Base-by-base conservation (phyloP, 768 basidiomycete genomes). In the Tulasnella sp. region DNA sequence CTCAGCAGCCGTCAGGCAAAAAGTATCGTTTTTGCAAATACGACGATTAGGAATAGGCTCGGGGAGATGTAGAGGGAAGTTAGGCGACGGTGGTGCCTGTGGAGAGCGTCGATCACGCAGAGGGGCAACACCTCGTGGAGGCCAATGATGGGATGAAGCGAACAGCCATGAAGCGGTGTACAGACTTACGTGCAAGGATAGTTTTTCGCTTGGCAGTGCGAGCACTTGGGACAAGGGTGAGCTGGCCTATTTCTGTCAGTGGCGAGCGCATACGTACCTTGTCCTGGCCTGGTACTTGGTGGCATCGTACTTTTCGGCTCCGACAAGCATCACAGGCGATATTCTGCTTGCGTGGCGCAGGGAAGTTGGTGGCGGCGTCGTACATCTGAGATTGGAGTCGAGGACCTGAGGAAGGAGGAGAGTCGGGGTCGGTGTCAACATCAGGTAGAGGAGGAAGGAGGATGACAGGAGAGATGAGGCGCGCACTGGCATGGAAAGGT, bases 291-390 rank as follows among this genome's bases (percentile, higher is more conserved):
- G 92, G 91, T 26, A 93, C 84, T 79, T 92, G 89, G 85, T 93
- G 90, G 83, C 94, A 96, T 84, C 94, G 95, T 81, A 96, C 94
- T 86, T 96, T 96, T 80, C 94, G 88, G 51, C 92, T 87, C 85
- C 94, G 93, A 80, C 81, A 78, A 40, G 70, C 92, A 86, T 96
- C 95, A 84, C 95, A 96, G 37, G 95, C 95, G 29, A 94, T 93
- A 83, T 96, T 96, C 85, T 96, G 95, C 83, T 94, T 95, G 78
- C 95, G 87, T 7, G 93, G 92, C n/a, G 93, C 92, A 0, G 93
- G 92, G 0, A 93, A 92, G 88, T 82, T 94, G 77, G 75, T 70
- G 26, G 75, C 77, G 32, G 77, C 75, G 44, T 92, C 55, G 75
- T 61, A 73, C 78, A 79, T 79, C 46, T 79, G 80, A 40, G 37